Evolutionary conservation across 257 asterid species (phyloP), one percentile per base, ranked within the genome.

Genomic region (Nemophila menziesii): DNA sequence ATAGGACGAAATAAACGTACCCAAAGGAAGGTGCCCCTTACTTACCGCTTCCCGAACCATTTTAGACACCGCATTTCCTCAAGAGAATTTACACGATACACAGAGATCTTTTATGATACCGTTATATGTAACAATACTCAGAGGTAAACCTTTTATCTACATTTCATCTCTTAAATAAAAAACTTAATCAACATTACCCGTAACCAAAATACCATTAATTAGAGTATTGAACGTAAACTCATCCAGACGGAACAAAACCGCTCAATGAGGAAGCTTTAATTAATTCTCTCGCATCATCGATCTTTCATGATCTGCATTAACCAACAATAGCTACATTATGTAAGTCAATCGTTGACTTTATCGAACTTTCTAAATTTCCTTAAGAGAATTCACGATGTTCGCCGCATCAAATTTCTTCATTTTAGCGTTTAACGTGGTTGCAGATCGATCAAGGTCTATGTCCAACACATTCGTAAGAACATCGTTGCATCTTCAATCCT

Each of bases 211-310:
- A 55, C 86, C 61, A 43, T 90, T 93, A 45, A 85, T 67, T 43
- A 89, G 74, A 57, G 90, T 61, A 41, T 79, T 76, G 62, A 84
- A 85, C 3, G 96, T 85, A 74, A 74, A 85, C 56, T 72, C 92
- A 57, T 85, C 93, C 29, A n/a, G n/a, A n/a, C n/a, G 99, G 94
- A 39, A 61, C 34, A 56, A 90, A 85, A 49, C 96, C 96, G 55
- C 50, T 70, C 21, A 39, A 44, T 2, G 73, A 72, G 56, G 81
- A 55, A 58, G 56, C 69, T 15, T 47, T 37, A 20, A 81, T 50
- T 22, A 79, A 37, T 65, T 54, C 67, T 61, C 58, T 70, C 18
- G 99, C 99, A 43, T 90, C 92, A 52, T 58, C 67, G 13, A 71
- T 74, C 64, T 65, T 77, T 60, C 96, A 87, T 9, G 58, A 67